These are phyloP conservation scores for Cochlearia excelsa DNA, from an alignment of 345 rosid species.

Conservation along the genomic window DNA sequence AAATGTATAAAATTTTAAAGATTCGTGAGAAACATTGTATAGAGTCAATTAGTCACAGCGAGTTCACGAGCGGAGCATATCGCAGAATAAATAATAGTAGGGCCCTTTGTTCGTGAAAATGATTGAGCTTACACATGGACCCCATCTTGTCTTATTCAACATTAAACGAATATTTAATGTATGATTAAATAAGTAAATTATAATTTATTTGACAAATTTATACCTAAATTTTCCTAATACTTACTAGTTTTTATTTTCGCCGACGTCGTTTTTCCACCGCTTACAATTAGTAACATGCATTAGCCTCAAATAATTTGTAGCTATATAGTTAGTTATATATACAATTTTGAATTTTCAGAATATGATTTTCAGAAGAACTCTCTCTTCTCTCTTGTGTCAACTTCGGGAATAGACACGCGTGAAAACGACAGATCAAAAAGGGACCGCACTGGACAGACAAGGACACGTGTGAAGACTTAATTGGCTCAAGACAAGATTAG, in stretches of 20 bases:
- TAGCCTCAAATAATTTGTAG: not conserved
- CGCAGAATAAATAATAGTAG: slow-evolving; percentile 18
- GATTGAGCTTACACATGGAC: slow-evolving; percentile 39
- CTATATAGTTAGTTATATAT: not conserved
- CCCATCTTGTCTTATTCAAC: slow-evolving; percentile 29
- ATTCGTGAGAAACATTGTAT: slow-evolving; percentile 15
- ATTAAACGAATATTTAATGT: slow-evolving; percentile 14
- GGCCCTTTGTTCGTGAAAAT: slow-evolving; percentile 31
- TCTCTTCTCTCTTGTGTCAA: slow-evolving; percentile 4
- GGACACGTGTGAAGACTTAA: slow-evolving; percentile 29
- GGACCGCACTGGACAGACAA: slow-evolving; percentile 38
- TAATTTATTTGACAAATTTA: slow-evolving; percentile 7
- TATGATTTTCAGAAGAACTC: not conserved
- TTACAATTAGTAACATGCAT: slow-evolving; percentile 19
- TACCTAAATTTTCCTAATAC: slow-evolving; percentile 19
- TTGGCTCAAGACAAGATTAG: slow-evolving; percentile 11
- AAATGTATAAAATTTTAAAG: not conserved
- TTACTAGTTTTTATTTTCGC: not conserved
- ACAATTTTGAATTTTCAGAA: not conserved
- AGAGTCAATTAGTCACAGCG: slow-evolving; percentile 26
- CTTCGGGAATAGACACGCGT: slow-evolving; percentile 37
- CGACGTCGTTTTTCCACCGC: slow-evolving; percentile 25
- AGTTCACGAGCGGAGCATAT: slow-evolving; percentile 46
- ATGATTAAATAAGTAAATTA: slow-evolving; percentile 16
- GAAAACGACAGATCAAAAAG: slow-evolving; percentile 34